Base-by-base conservation (phyloP, 768 basidiomycete species). In the Nevesoporus exiguus region DNA sequence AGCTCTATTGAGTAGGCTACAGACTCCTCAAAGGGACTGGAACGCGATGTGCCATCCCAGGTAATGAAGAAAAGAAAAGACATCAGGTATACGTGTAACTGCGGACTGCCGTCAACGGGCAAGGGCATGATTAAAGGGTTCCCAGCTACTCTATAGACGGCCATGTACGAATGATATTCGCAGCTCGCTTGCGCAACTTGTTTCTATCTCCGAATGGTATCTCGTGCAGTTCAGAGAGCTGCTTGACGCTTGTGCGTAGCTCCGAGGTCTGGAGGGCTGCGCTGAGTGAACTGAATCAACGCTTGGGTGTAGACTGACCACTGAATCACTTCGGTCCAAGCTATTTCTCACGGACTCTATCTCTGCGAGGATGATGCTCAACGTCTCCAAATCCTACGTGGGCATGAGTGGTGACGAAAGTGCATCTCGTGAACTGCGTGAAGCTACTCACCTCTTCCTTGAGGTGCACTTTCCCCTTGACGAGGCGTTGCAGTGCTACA, bases 201-300 rank as follows among this genome's bases (percentile, higher is more conserved):
- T 71, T 62, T 25, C 58, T 55, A 47, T 70, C 70, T 25, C 64
- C 64, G 0, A 66, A 71, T 17, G 70, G 69, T 52, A 70, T 70
- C 21, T 68, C 68, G 21, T 58, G 33, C 7, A 71, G 54, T 37
- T 58, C 46, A 13, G 68, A 58, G 37, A 71, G 59, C 49, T 65
- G 68, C 40, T 55, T 54, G 39, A 70, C 9, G 47, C 48, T 56
- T 44, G 60, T 56, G 17, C 44, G 59, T 33, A 70, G 54, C 45
- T 59, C 58, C 39, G 34, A 40, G 14, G 46, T 57, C 70, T 71
- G 42, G 19, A 49, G 2, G 10, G 31, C 30, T 36, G 15, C 0
- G 15, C 22, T 59, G 44, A 53, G 39, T 30, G 19, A 41, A 24
- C n/a, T 40, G 24, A 15, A 27, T 21, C 0, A 7, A 43, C 33